These are phyloP conservation scores for Brassica carinata DNA, from an alignment of 345 rosid genomes.

Conservation along the genomic window DNA sequence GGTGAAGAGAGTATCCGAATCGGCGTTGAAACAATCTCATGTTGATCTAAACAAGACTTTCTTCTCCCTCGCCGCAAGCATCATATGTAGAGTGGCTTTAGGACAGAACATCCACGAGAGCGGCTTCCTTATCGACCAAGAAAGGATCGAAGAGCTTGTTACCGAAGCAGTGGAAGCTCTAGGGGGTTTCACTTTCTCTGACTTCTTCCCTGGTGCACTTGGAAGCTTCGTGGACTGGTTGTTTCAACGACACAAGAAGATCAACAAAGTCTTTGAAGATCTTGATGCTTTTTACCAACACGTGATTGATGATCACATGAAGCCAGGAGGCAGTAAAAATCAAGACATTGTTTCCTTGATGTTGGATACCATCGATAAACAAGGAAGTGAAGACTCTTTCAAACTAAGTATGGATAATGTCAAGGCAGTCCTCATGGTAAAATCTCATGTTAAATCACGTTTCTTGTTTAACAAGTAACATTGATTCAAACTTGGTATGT, in stretches of 20 bases:
- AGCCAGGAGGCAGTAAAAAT: conserved; percentile 12
- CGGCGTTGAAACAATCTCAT: background rate
- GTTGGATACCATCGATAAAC: background rate
- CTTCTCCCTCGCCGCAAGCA: conserved; percentile 27
- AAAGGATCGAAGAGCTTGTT: conserved; percentile 5
- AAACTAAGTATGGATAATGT: background rate
- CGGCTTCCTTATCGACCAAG: conserved; percentile 1
- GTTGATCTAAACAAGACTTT: conserved; percentile 35
- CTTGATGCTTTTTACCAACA: conserved; percentile 47
- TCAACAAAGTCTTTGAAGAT: conserved; percentile 40
- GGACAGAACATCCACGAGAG: conserved; percentile 43
- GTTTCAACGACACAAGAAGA: conserved; percentile 23
- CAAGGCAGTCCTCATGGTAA: background rate
- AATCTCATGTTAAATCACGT: background rate
- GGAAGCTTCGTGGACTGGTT: conserved; percentile 49
- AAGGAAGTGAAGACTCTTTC: background rate
- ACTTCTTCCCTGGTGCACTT: conserved; percentile 41
- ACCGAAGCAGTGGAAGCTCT: background rate
- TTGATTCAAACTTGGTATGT: background rate
- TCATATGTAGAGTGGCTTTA: conserved; percentile 47
- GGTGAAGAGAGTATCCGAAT: conserved; percentile 7
- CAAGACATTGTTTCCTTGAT: conserved; percentile 33
- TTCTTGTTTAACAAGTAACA: background rate
- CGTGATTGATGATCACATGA: conserved; percentile 53
- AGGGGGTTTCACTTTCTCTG: conserved; percentile 15